Evolutionary conservation across 495 filamentous ascomycete species (phyloP).

Genomic region (Recurvomyces mirabilis): DNA sequence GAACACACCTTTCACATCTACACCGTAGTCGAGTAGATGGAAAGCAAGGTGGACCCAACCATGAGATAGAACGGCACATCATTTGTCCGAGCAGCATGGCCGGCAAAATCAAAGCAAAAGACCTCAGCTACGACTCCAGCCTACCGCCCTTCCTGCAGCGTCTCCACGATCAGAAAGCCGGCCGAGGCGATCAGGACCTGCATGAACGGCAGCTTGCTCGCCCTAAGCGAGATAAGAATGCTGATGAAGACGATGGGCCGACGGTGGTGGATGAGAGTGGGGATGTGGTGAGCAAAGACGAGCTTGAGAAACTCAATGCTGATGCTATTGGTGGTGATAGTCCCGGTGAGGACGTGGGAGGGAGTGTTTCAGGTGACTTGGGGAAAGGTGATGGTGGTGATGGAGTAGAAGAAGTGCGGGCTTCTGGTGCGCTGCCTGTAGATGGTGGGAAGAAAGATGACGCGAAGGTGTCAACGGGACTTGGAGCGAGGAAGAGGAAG

Average conservation of each 20-base stretch:
- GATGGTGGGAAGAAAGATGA: conserved; percentile 2
- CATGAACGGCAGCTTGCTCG: conserved; percentile 35
- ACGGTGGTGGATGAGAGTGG: conserved; percentile 40
- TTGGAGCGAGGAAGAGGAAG: conserved; percentile 28
- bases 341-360: not conserved
- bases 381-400: not conserved
- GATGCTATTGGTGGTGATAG: not conserved
- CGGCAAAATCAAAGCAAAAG: conserved; percentile 34
- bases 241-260: conserved; percentile 36
- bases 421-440: conserved; percentile 3
- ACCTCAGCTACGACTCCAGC: conserved; percentile 33
- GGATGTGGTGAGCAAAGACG: conserved; percentile 32
- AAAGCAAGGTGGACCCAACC: too few species aligned
- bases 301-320: conserved; percentile 32
- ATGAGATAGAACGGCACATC: too few species aligned
- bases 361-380: not conserved
- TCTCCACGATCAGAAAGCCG: conserved; percentile 32
- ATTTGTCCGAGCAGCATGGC: too few species aligned
- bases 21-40: too few species aligned
- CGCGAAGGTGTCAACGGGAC: not conserved
- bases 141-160: conserved; percentile 30
- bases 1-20: too few species aligned
- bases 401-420: too few species aligned
- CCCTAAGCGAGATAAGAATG: conserved; percentile 29
- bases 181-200: conserved; percentile 23